These are phyloP conservation scores for Penicillium sp. DNA, from an alignment of 2,329 filamentous ascomycete species.

Conservation along the genomic window DNA sequence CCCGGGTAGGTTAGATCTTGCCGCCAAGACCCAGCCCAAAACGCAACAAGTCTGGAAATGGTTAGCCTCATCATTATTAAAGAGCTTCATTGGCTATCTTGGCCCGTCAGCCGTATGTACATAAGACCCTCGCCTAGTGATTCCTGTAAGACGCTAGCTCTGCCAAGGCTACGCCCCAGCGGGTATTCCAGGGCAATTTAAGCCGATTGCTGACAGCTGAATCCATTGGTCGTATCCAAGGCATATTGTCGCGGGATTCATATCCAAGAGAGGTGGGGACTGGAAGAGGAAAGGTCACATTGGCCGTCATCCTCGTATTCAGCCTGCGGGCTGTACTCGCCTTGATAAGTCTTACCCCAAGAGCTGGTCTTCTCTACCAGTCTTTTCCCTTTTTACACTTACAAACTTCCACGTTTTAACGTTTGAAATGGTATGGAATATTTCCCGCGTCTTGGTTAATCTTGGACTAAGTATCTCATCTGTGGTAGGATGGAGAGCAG, in stretches of 20 bases:
- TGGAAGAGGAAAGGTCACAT: constrained; percentile 12
- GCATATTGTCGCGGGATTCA: not conserved
- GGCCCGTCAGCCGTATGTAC: not conserved
- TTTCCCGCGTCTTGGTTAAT: not conserved
- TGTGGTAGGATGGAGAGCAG: constrained; percentile 14
- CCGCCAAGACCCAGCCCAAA: not conserved
- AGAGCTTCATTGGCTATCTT: not conserved
- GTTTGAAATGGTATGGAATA: constrained; percentile 3
- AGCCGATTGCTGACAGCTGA: constrained; percentile 1
- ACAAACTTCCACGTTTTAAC: not conserved
- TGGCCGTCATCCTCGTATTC: constrained; percentile 12
- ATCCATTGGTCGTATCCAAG: constrained; percentile 10
- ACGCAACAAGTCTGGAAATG: not conserved
- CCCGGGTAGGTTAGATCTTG: not conserved
- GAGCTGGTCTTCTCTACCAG: not conserved
- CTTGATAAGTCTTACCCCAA: not conserved
- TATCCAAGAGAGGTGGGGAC: constrained; percentile 1
- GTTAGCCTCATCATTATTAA: not conserved
- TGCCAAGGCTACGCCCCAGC: not conserved
- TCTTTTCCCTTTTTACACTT: not conserved
- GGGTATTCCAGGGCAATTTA: constrained; percentile 10
- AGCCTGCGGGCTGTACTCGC: not conserved
- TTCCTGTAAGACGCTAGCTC: not conserved
- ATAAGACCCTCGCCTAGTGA: not conserved
- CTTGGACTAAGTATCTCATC: not conserved